Percentiles rank a stretch among this genome's conserved stretches.
phyloP scores from a whole-genome alignment of 768 basidiomycete species.

The Fomitopsis pulvina region DNA sequence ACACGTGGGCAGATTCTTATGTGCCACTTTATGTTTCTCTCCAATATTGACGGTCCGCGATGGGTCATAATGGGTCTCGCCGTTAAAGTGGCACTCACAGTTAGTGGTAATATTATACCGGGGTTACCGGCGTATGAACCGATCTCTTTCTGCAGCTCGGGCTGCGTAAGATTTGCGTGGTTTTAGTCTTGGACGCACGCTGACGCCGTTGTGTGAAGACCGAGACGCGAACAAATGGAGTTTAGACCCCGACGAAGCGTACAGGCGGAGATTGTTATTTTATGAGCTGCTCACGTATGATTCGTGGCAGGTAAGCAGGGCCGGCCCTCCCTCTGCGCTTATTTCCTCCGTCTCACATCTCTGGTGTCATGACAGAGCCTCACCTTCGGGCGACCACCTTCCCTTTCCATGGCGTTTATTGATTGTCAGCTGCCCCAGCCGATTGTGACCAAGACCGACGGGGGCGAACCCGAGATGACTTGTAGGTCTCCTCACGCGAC shows the following conservation, averaged over 20 bases:
- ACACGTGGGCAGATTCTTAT: constrained; percentile 43
- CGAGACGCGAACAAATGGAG: constrained; percentile 66
- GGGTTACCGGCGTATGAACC: constrained; percentile 1
- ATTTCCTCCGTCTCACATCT: neutral
- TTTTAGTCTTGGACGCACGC: neutral
- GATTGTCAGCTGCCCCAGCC: constrained; percentile 43
- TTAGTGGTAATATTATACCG: constrained; percentile 23
- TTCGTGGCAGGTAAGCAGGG: constrained; percentile 53
- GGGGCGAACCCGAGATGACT: constrained; percentile 52
- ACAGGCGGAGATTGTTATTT: constrained; percentile 51
- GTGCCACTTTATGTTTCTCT: constrained; percentile 40
- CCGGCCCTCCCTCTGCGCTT: neutral
- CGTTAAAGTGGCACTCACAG: constrained; percentile 65
- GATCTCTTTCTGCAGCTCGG: constrained; percentile 44
- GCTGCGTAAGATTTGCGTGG: constrained; percentile 44
- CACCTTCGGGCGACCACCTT: constrained; percentile 67
- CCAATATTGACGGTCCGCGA: constrained; percentile 48
- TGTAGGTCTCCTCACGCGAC: constrained; percentile 35
- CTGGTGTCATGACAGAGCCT: constrained; percentile 40
- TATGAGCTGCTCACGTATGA: constrained; percentile 66
- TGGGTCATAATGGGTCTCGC: constrained; percentile 70
- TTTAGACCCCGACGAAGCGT: constrained; percentile 46
- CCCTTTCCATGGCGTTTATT: constrained; percentile 50
- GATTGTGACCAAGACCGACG: constrained; percentile 35
- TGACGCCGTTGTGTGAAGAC: constrained; percentile 33